Conservation (phyloP, 2,329 filamentous ascomycete genomes). For the Aspergillus aculeatus region DNA sequence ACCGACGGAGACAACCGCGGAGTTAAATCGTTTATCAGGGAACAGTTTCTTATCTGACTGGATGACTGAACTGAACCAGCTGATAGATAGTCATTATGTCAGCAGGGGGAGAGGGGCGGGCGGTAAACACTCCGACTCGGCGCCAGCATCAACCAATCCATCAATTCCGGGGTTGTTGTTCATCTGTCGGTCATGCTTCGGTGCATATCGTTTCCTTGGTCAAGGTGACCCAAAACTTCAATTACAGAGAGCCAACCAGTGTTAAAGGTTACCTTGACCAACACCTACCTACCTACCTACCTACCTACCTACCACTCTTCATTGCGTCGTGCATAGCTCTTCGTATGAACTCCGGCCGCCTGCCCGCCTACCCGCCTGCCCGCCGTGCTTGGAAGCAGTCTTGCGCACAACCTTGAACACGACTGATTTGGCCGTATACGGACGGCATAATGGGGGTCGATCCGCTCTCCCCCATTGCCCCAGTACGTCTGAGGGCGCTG, state of each 20-base stretch:
- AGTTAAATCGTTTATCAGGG: slow-evolving; percentile 5
- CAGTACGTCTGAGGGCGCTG: slow-evolving; percentile 84
- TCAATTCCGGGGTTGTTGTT: slow-evolving; percentile 1
- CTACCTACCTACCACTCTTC: neutral
- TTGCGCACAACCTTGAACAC: slow-evolving; percentile 25
- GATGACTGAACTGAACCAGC: neutral
- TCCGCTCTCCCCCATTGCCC: slow-evolving; percentile 84
- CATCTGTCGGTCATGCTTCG: neutral
- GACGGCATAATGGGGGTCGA: slow-evolving; percentile 77
- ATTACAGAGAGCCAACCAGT: neutral
- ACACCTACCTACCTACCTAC: neutral
- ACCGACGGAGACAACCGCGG: slow-evolving; percentile 1
- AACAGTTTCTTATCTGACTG: neutral
- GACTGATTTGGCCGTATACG: slow-evolving; percentile 34
- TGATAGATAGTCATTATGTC: slow-evolving; percentile 1
- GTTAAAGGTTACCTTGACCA: neutral
- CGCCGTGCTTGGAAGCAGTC: slow-evolving; percentile 32
- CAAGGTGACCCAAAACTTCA: neutral
- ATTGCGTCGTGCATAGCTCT: slow-evolving; percentile 3
- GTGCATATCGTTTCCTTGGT: neutral
- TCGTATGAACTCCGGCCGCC: slow-evolving; percentile 26
- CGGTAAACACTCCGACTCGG: neutral
- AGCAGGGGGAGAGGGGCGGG: neutral
- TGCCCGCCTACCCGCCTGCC: slow-evolving; percentile 10
- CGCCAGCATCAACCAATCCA: neutral